Conservation (phyloP, 805 yeast species). For the Yarrowia sp. region DNA sequence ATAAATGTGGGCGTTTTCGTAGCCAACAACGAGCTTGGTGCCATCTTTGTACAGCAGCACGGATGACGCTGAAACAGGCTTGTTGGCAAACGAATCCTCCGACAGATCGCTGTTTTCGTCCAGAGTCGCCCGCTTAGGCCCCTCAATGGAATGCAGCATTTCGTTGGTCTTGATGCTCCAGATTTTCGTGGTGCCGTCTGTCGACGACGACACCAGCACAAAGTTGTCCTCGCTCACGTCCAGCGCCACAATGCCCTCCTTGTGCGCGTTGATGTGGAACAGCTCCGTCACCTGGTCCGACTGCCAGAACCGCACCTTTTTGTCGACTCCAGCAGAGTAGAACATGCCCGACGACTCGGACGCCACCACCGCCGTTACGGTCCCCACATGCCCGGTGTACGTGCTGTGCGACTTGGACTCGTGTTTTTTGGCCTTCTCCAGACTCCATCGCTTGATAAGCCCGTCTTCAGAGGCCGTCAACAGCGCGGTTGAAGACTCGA, state of each 20-base stretch:
- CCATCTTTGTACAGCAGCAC: constrained; percentile 27
- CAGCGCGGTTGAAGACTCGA: constrained; percentile 16
- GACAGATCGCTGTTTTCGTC: constrained; percentile 30
- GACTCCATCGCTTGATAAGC: constrained; percentile 30
- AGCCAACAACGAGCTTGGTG: constrained; percentile 31
- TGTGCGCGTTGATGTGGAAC: constrained; percentile 30
- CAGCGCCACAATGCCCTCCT: constrained; percentile 29
- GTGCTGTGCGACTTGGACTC: constrained; percentile 26
- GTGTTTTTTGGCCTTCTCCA: constrained; percentile 22
- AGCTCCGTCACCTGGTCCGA: constrained; percentile 8
- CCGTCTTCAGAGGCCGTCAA: constrained; percentile 34
- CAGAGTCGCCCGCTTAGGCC: constrained; percentile 29
- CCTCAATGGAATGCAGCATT: constrained; percentile 25
- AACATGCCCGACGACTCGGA: constrained; percentile 28
- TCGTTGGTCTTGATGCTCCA: constrained; percentile 30
- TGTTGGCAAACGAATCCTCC: constrained; percentile 22
- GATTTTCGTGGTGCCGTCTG: constrained; percentile 33
- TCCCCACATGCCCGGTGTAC: constrained; percentile 32
- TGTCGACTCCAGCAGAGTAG: constrained; percentile 33
- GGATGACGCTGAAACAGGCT: constrained; percentile 16
- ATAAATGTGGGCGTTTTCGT: constrained; percentile 29
- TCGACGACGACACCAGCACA: constrained; percentile 32
- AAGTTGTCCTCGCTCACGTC: constrained; percentile 29
- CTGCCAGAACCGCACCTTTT: constrained; percentile 31
- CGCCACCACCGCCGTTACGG: constrained; percentile 30